Evolutionary conservation across 768 basidiomycete genomes (phyloP).

Genomic region (Lepiota brunneoincarnata): DNA sequence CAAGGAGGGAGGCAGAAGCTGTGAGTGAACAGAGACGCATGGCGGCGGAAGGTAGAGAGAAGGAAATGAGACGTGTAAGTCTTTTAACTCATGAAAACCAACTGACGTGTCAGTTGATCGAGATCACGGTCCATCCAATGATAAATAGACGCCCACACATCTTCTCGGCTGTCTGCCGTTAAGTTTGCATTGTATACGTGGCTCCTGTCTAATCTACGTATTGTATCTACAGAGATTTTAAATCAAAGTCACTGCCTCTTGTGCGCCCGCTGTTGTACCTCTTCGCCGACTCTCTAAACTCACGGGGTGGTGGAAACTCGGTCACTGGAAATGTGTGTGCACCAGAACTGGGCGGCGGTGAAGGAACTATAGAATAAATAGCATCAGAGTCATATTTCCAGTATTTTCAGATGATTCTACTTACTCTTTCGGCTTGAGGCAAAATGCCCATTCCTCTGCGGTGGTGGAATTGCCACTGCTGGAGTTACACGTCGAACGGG

Average conservation of each 20-base stretch:
- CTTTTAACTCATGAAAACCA: constrained; percentile 16
- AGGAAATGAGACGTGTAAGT: constrained; percentile 10
- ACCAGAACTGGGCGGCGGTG: constrained; percentile 59
- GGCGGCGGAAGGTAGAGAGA: constrained; percentile 27
- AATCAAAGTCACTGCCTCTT: constrained; percentile 72
- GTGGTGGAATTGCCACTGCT: constrained; percentile 14
- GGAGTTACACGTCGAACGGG: constrained; percentile 23
- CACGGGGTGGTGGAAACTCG: constrained; percentile 77
- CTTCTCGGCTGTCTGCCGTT: background rate
- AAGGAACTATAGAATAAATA: constrained; percentile 33
- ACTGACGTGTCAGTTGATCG: constrained; percentile 51
- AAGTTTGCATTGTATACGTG: background rate
- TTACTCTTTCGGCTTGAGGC: constrained; percentile 49
- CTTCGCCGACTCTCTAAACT: constrained; percentile 47
- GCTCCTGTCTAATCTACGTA: background rate
- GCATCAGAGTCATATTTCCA: constrained; percentile 14
- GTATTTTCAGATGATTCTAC: constrained; percentile 20
- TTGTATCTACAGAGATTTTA: constrained; percentile 31
- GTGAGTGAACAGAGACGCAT: constrained; percentile 68
- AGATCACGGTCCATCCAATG: constrained; percentile 1
- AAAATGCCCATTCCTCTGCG: constrained; percentile 4
- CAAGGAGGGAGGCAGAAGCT: constrained; percentile 52
- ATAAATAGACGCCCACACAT: background rate
- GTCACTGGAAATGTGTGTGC: constrained; percentile 71
- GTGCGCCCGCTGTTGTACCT: constrained; percentile 64